Base-by-base conservation (phyloP, 2,329 filamentous ascomycete genomes). In the Achaetomium macrosporum region DNA sequence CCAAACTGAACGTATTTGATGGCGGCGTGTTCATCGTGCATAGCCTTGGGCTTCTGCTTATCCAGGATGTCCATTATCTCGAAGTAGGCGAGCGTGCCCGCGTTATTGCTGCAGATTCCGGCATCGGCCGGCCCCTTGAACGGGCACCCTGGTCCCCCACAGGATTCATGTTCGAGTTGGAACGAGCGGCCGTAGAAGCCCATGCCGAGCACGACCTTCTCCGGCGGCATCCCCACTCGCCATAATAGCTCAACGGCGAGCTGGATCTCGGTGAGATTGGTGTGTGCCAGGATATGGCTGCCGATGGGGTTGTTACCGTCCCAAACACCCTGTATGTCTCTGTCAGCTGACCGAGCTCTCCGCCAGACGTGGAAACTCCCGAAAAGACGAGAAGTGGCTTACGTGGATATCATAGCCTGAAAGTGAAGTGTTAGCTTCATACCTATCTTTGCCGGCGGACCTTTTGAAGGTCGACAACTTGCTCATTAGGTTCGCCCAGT, bases 171-270 rank as follows among this genome's bases (percentile, higher is more conserved):
- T 9, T 19, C 5, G 15, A 46, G 43, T 17, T 31, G 7, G 43
- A 36, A 46, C 12, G 43, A 46, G 11, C 43, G 43, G 12, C 43
- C 43, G 9, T 46, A 46, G 17, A 46, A 46, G 17, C 43, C 43
- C n/a, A 35, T 10, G 5, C 41, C 41, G 15, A 43, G 5, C 2
- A 17, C 41, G 16, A 43, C 41, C n/a, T 43, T 15, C 2, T 11
- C n/a, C 7, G 41, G 41, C 12, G 13, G 25, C 3, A 43, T 25
- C 1, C 16, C 30, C 9, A 44, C 42, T 6, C 42, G 42, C 42
- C 30, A 44, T 1, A 43, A n/a, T 4, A 43, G 25, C n/a, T 43
- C 25, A 10, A n/a, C 15, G 25, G 41, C 41, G 6, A 33, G 16
- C 11, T 35, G n/a, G 13, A 44, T 44, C 29, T 44, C 42, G 15